A percentile compares a stretch with the other conserved stretches of the same genome.
Conservation (phyloP, 805 yeast species). For the Ogataea methanolica region DNA sequence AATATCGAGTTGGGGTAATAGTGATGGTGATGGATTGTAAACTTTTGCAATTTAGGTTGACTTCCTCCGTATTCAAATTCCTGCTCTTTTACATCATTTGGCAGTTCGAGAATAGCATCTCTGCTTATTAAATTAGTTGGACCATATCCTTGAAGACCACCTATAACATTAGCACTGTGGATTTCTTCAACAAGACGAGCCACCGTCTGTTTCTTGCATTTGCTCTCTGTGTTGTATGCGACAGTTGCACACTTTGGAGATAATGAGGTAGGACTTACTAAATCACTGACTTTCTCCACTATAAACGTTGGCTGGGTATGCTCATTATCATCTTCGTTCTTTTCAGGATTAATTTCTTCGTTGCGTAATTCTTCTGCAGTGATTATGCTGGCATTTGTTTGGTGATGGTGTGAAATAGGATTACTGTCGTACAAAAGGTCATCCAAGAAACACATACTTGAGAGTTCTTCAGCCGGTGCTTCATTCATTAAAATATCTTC, state of each 20-base stretch:
- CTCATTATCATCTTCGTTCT: background rate
- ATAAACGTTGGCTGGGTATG: background rate
- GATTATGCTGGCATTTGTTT: background rate
- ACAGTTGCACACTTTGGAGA: constrained; percentile 20
- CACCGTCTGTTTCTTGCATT: background rate
- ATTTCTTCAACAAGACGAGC: background rate
- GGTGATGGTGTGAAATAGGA: background rate
- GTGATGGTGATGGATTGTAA: constrained; percentile 5
- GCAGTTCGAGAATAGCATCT: constrained; percentile 6
- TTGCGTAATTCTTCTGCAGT: background rate
- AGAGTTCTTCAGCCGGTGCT: constrained; percentile 5
- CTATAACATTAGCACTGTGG: background rate
- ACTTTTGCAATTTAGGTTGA: background rate
- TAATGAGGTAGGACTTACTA: constrained; percentile 16
- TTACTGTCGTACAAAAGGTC: background rate
- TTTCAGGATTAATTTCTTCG: background rate
- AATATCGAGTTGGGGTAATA: background rate
- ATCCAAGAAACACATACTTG: too few species aligned
- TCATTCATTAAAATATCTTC: constrained; percentile 19
- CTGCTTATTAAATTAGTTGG: constrained; percentile 3
- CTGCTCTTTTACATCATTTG: constrained; percentile 2
- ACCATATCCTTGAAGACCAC: background rate
- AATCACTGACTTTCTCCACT: constrained; percentile 1
- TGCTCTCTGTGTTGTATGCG: background rate
- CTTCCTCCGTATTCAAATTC: background rate